A percentile compares a stretch with the other conserved stretches of the same genome.
Conservation (phyloP, 129 eudicot species). For the Escallonia rubra region DNA sequence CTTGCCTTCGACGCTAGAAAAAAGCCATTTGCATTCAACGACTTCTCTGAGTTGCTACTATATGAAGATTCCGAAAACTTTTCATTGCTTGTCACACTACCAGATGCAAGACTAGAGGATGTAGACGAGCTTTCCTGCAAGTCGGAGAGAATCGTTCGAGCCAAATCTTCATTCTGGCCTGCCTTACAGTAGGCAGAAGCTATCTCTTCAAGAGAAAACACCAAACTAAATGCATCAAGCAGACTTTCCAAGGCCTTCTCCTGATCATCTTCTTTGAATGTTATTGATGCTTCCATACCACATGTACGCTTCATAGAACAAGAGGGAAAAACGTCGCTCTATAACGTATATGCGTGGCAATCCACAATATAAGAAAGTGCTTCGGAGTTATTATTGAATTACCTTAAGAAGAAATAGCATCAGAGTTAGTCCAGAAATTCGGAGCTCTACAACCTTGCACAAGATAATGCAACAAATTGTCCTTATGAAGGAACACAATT, state of each 20-base stretch:
- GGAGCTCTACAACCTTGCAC: too few species aligned
- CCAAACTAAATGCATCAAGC: constrained; percentile 33
- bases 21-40: constrained; percentile 4
- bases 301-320: not conserved
- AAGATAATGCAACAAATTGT: too few species aligned
- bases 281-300: not conserved
- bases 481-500: too few species aligned
- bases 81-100: constrained; percentile 1
- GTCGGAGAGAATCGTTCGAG: constrained; percentile 27
- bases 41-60: not conserved
- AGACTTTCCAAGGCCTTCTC: constrained; percentile 10
- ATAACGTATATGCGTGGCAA: too few species aligned
- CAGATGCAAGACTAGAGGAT: constrained; percentile 1
- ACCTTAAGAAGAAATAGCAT: too few species aligned
- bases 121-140: constrained; percentile 8
- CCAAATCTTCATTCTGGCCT: constrained; percentile 14
- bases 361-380: too few species aligned
- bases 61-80: not conserved
- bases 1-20: constrained; percentile 8
- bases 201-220: constrained; percentile 34
- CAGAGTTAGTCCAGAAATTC: too few species aligned
- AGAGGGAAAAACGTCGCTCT: not conserved
- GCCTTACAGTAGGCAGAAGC: constrained; percentile 33
- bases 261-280: not conserved
- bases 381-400: too few species aligned